These are phyloP conservation scores for Plectranthus barbatus DNA, from an alignment of 257 asterid genomes.

Conservation along the genomic window DNA sequence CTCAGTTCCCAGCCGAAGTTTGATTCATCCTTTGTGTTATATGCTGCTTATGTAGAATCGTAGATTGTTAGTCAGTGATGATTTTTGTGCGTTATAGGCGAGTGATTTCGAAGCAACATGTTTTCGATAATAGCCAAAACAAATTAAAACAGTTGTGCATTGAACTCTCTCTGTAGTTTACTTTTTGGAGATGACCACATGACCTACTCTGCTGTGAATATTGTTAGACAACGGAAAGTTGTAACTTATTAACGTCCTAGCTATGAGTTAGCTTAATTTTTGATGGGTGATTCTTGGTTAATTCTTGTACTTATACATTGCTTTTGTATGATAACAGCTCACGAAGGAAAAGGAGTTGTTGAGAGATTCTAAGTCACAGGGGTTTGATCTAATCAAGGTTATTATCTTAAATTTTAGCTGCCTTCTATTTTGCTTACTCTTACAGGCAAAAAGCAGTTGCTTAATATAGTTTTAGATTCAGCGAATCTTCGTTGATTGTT, in stretches of 20 bases:
- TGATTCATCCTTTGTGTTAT: neutral
- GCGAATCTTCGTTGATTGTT: neutral
- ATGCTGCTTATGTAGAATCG: neutral
- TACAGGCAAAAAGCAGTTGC: neutral
- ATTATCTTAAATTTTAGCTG: conserved; percentile 14
- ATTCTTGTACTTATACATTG: neutral
- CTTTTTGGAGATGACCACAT: too few species aligned
- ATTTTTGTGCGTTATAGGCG: neutral
- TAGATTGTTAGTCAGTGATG: too few species aligned
- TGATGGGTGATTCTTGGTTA: neutral
- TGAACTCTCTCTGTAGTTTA: too few species aligned
- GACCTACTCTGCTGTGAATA: too few species aligned
- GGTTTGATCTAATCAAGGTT: conserved; percentile 73
- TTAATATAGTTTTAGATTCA: neutral
- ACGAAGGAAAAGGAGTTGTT: conserved; percentile 61
- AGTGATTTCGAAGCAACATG: neutral
- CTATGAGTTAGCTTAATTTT: neutral
- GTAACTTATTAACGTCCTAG: neutral
- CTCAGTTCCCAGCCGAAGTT: neutral
- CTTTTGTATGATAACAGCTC: conserved; percentile 39
- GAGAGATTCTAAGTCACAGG: conserved; percentile 60
- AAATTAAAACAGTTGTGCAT: neutral
- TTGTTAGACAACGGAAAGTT: too few species aligned
- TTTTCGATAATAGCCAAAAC: neutral
- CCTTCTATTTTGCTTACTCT: neutral